Conservation (phyloP, 768 basidiomycete genomes). For the Pilatotrama ljubarskyi region DNA sequence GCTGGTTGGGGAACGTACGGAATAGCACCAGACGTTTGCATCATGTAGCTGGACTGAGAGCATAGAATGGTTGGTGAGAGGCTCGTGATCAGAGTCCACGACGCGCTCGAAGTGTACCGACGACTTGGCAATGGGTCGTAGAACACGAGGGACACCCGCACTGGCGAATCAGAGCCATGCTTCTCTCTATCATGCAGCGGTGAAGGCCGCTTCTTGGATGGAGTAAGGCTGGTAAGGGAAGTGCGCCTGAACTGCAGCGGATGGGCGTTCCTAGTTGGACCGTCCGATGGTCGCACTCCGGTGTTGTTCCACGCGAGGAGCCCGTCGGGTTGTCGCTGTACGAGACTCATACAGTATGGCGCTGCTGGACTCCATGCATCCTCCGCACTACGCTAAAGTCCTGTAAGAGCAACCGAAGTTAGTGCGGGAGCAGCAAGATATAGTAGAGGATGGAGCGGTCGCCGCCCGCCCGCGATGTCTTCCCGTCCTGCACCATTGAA, state of each 20-base stretch:
- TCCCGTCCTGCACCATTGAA: background rate
- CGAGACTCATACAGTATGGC: background rate
- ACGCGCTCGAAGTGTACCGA: background rate
- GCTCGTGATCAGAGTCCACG: no score
- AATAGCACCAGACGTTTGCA: no score
- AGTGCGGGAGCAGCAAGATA: conserved; percentile 6
- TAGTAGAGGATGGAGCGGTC: background rate
- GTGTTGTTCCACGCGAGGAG: conserved; percentile 8
- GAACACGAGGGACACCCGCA: background rate
- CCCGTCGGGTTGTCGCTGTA: background rate
- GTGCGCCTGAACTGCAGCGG: background rate
- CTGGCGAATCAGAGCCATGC: conserved; percentile 1
- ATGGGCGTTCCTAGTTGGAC: background rate
- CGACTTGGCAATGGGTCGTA: background rate
- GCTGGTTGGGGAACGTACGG: no score
- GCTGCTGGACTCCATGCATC: background rate
- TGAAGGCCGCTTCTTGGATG: background rate
- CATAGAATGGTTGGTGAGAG: no score
- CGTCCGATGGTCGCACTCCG: conserved; percentile 23
- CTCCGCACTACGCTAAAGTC: background rate
- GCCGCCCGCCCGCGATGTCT: background rate
- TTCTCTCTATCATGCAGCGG: background rate
- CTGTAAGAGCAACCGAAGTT: conserved; percentile 3
- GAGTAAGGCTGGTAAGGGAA: background rate
- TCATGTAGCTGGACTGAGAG: no score